Evolutionary conservation across 345 rosid species (phyloP).

Genomic region (Iberis pinnata): DNA sequence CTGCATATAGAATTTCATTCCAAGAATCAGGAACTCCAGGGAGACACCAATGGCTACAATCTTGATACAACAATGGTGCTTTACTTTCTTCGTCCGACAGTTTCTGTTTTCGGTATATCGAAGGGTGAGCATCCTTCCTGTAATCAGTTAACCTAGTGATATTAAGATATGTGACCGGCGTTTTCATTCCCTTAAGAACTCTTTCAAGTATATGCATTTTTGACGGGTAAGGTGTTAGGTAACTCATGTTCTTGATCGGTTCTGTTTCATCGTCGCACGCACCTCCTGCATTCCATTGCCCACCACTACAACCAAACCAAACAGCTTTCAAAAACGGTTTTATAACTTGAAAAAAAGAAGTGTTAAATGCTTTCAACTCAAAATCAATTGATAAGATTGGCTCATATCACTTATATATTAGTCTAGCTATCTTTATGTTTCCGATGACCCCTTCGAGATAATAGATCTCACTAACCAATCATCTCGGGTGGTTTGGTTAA

Average conservation of each 20-base stretch:
- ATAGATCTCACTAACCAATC: too few relatives aligned
- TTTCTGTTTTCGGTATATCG: slow-evolving; percentile 61
- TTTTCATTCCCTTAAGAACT: slow-evolving; percentile 69
- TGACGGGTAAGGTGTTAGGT: slow-evolving; percentile 54
- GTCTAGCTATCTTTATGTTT: too few relatives aligned
- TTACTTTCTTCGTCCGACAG: slow-evolving; percentile 39
- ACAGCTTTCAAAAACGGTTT: not conserved
- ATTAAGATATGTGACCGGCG: slow-evolving; percentile 69
- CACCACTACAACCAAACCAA: slow-evolving; percentile 51
- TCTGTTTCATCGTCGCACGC: slow-evolving; percentile 75
- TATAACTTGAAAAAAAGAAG: too few relatives aligned
- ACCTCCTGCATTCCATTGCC: slow-evolving; percentile 99
- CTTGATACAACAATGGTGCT: slow-evolving; percentile 59
- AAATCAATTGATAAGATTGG: too few relatives aligned
- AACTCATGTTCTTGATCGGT: slow-evolving; percentile 75
- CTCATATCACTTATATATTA: too few relatives aligned
- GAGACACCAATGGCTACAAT: slow-evolving; percentile 99
- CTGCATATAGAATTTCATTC: slow-evolving; percentile 81
- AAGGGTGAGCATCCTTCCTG: slow-evolving; percentile 92
- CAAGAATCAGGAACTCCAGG: slow-evolving; percentile 93
- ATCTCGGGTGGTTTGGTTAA: too few relatives aligned
- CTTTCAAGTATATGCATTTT: slow-evolving; percentile 79
- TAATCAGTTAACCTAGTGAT: slow-evolving; percentile 78
- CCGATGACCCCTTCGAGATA: too few relatives aligned
- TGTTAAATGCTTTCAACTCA: too few relatives aligned